Evolutionary conservation across 73 alveolate genomes (phyloP).

Genomic region (Stentor roeselii): DNA sequence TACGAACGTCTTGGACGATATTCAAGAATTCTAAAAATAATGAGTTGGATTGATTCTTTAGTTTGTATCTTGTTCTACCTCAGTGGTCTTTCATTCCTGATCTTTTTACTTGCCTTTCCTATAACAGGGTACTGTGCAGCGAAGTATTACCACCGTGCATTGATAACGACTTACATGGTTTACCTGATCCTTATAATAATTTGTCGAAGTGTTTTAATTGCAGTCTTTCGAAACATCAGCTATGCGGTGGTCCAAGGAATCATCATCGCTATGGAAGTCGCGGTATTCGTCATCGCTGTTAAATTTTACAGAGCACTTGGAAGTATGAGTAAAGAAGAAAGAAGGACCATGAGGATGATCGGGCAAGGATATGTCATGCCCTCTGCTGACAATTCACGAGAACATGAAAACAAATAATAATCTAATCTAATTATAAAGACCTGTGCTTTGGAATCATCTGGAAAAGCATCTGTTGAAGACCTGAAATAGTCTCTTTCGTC

Average conservation of each 20-base stretch:
- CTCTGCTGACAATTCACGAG: not conserved
- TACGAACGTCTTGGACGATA: too few relatives aligned
- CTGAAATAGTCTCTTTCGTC: not conserved
- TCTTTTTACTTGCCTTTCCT: not conserved
- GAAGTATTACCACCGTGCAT: not conserved
- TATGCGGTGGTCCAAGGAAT: not conserved
- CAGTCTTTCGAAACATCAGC: not conserved
- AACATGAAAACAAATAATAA: not conserved
- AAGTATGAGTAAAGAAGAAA: not conserved
- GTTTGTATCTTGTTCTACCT: not conserved
- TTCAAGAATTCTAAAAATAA: not conserved
- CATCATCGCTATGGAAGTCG: not conserved
- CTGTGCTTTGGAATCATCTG: not conserved
- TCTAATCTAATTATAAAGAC: too few relatives aligned
- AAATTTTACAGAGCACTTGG: slow-evolving; percentile 1
- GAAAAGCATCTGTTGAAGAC: not conserved
- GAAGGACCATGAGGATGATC: not conserved
- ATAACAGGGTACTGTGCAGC: not conserved
- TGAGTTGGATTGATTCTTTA: not conserved
- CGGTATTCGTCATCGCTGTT: not conserved
- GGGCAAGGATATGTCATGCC: not conserved
- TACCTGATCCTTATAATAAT: slow-evolving; percentile 9
- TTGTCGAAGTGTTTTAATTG: not conserved
- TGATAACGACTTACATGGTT: not conserved
- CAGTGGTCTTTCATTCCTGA: not conserved